Base-by-base conservation (phyloP, 2,329 filamentous ascomycete genomes). In the Apiospora koreana region DNA sequence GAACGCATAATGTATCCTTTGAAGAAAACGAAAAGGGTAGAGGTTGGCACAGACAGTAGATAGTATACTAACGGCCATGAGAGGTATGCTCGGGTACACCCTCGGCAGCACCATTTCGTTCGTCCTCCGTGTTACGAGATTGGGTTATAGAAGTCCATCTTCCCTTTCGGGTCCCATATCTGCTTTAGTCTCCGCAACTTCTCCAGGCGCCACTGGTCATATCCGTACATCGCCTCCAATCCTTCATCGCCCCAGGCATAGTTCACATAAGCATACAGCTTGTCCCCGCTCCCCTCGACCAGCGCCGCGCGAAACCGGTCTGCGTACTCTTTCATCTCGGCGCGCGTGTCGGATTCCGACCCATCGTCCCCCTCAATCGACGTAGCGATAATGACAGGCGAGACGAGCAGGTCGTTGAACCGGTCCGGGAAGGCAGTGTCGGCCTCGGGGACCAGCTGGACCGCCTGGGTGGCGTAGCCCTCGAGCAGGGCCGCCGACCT, bases 221-320 rank as follows among this genome's bases (percentile, higher is more conserved):
- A 71, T 4, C 74, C 70, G 35, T 79, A 79, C 46, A 73, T 74
- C 16, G 70, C 72, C 68, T 73, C 74, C 14, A 69, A 45, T 18
- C 58, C 72, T 69, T 80, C 79, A 48, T 80, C 78, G 8, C 78
- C 76, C 41, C 74, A 72, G 2, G 74, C 77, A 70, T 79, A 79
- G 65, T 73, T 78, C 16, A 79, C 71, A 54, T 79, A 79, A 0
- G 77, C 72, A 3, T 71, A 65, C 3, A 75, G 48, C 38, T 23
- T 38, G 16, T 73, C 73, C 12, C 66, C 14, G 46, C 72, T 74
- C 12, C 72, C 54, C 31, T 62, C 31, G 8, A 62, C 8, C 54
- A 62, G 18, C 18, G 54, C 54, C 18, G 7, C 31, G 21, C 54
- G 54, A 7, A 62, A 62, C 31, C 9, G 54, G 8, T 62, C 18